Base-by-base conservation (phyloP, 768 basidiomycete genomes). In the Sporobolomyces roseus region DNA sequence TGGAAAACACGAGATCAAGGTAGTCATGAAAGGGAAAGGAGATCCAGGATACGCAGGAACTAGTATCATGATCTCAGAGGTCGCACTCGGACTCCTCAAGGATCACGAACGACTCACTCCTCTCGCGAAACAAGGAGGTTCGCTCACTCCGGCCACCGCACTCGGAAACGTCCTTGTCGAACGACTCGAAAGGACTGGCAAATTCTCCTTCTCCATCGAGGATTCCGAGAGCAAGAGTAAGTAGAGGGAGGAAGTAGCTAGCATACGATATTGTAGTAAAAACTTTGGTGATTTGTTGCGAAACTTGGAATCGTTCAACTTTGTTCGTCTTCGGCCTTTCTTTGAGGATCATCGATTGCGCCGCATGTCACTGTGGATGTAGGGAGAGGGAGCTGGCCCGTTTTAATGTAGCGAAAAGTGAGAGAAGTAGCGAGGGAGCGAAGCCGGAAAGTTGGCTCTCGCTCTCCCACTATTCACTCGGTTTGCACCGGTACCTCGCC, bases 141-240 rank as follows among this genome's bases (percentile, higher is more conserved):
- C 93, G 3, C 80, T 96, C 55, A 97, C 93, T 2, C 87, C 93
- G 0, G 84, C 87, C 78, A 85, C 85, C 6, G 93, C 89, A 2
- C 83, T 94, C 64, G 93, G 92, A 21, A 85, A 89, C 67, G 84
- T 85, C 10, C 78, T 93, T 43, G 80, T 92, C 41, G 83, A 84
- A 71, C 82, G 93, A 25, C 77, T 96, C 69, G 82, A 84, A 66
- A 80, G 79, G 27, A 85, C 82, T 12, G 86, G 84, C 5, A 30
- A 29, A 19, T 67, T 67, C 48, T 56, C 52, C n/a, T 67, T 67
- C 60, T n/a, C 23, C 33, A 56, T 48, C 19, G 60, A 55, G 21
- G 60, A 61, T 29, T 60, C 58, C 21, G 43, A 46, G 32, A 21
- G 25, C 4, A 60, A 60, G 30, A 33, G 41, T 4, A 46, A 45